Conservation (phyloP, 805 yeast species). For the Alloascoidea hylecoeti region DNA sequence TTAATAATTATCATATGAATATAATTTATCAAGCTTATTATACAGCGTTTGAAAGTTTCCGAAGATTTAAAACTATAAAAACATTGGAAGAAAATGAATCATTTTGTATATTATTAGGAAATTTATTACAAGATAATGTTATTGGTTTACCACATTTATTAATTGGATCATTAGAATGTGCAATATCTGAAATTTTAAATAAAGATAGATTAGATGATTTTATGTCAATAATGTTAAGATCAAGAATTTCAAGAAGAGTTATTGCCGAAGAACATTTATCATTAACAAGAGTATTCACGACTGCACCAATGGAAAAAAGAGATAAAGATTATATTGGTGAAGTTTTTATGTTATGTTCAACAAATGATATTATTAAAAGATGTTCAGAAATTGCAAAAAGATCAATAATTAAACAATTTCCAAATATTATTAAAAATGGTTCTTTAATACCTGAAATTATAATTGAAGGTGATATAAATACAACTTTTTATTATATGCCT, state of each 20-base stretch:
- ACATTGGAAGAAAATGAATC: slow-evolving; percentile 61
- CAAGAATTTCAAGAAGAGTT: slow-evolving; percentile 80
- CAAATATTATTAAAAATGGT: not conserved
- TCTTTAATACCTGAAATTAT: slow-evolving; percentile 51
- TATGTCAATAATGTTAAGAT: slow-evolving; percentile 65
- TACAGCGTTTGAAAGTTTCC: slow-evolving; percentile 72
- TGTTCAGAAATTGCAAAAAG: slow-evolving; percentile 38
- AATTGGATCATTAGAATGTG: slow-evolving; percentile 84
- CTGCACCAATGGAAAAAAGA: slow-evolving; percentile 26
- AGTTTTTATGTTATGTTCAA: slow-evolving; percentile 68
- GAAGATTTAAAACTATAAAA: slow-evolving; percentile 55
- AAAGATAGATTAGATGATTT: slow-evolving; percentile 53
- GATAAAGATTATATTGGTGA: slow-evolving; percentile 39
- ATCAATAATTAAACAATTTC: slow-evolving; percentile 29
- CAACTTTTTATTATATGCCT: slow-evolving; percentile 69
- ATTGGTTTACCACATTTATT: slow-evolving; percentile 75
- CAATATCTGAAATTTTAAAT: slow-evolving; percentile 41
- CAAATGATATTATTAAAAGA: slow-evolving; percentile 44
- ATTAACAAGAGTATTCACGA: slow-evolving; percentile 48
- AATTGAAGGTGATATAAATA: slow-evolving; percentile 51
- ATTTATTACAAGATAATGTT: slow-evolving; percentile 61
- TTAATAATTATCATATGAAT: slow-evolving; percentile 73
- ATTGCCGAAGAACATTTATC: slow-evolving; percentile 87
- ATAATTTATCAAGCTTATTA: slow-evolving; percentile 85
- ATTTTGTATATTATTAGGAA: slow-evolving; percentile 52